Conservation (phyloP, 345 rosid species). For the Anastatica hierochuntica region DNA sequence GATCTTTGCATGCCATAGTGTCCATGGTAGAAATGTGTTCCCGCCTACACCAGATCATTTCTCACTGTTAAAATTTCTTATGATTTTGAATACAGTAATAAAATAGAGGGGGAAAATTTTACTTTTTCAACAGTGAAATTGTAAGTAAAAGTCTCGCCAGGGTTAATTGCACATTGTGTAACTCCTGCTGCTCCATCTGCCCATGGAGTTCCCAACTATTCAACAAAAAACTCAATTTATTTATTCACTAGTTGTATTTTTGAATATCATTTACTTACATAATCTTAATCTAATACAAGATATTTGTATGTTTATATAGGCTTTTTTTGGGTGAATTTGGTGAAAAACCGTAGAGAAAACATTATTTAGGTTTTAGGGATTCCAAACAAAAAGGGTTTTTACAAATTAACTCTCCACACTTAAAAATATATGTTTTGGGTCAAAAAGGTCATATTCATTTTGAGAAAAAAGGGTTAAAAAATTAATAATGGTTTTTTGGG, state of each 20-base stretch:
- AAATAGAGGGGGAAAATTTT: not conserved
- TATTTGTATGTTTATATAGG: not conserved
- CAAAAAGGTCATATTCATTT: too few species aligned
- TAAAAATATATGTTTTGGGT: too few species aligned
- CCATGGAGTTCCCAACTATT: slow-evolving; percentile 75
- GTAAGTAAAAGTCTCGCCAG: slow-evolving; percentile 69
- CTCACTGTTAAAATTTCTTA: not conserved
- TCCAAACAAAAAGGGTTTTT: not conserved
- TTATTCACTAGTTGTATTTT: not conserved
- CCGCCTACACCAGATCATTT: slow-evolving; percentile 36
- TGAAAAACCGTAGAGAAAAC: too few species aligned
- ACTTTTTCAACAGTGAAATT: slow-evolving; percentile 67
- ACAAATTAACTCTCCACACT: too few species aligned
- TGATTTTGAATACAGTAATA: not conserved
- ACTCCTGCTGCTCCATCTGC: slow-evolving; percentile 83
- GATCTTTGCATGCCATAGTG: slow-evolving; percentile 88
- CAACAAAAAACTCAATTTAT: not conserved
- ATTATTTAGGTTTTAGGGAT: not conserved
- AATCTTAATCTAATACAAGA: not conserved
- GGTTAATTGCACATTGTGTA: slow-evolving; percentile 62
- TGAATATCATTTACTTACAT: too few species aligned
- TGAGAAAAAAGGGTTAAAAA: too few species aligned
- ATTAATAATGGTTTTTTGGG: too few species aligned
- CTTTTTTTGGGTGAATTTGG: too few species aligned
- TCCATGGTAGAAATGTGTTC: slow-evolving; percentile 81